These are phyloP conservation scores for Plasmodium falciparum DNA, from an alignment of 169 alveolate genomes.

Conservation along the genomic window DNA sequence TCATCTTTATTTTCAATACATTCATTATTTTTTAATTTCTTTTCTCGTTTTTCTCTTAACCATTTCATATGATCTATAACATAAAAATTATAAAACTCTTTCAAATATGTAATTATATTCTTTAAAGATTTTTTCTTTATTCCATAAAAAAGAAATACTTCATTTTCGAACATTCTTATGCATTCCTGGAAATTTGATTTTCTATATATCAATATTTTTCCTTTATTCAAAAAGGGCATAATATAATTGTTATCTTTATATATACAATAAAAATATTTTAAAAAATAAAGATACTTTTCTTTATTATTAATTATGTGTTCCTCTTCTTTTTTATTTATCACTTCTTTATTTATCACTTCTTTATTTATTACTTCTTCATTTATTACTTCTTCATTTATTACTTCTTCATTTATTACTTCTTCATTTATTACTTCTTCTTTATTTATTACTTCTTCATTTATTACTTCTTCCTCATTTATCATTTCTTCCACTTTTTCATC, in stretches of 20 bases:
- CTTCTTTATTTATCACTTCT: neutral
- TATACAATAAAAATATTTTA: conserved; percentile 12
- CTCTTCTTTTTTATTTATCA: neutral
- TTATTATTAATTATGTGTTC: neutral
- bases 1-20: neutral
- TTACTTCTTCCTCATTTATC: too few relatives aligned
- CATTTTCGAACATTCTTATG: conserved; percentile 24
- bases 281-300: conserved; percentile 11
- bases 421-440: too few relatives aligned
- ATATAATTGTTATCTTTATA: neutral
- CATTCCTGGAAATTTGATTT: conserved; percentile 19
- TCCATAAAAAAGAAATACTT: conserved; percentile 32
- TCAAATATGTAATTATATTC: conserved; percentile 11
- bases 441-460: too few relatives aligned
- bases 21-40: neutral
- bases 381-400: too few relatives aligned
- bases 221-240: conserved; percentile 43
- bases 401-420: too few relatives aligned
- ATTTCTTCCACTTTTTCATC: too few relatives aligned
- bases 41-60: conserved; percentile 19
- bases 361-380: too few relatives aligned
- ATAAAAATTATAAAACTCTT: conserved; percentile 31
- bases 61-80: conserved; percentile 19
- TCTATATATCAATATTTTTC: conserved; percentile 60
- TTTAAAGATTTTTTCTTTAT: conserved; percentile 14